A percentile compares a stretch with the other conserved stretches of the same genome.
Evolutionary conservation across 2,329 filamentous ascomycete species (phyloP).

Genomic region (Colletotrichum cordylinicola): DNA sequence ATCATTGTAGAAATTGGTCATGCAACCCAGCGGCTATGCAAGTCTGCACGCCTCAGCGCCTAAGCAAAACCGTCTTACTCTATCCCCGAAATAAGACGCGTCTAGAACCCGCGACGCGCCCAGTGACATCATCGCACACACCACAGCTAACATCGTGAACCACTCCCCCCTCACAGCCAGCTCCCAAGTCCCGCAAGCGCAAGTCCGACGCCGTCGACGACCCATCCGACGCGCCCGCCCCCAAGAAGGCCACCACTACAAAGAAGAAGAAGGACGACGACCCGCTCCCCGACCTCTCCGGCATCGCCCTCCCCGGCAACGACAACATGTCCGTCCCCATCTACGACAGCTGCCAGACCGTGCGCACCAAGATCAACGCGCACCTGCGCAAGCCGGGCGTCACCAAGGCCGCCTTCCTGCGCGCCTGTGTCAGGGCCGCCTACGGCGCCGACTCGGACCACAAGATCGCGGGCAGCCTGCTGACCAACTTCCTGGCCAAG

Average conservation of each 20-base stretch:
- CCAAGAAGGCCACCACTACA: not conserved
- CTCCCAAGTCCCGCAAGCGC: constrained; percentile 9
- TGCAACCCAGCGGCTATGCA: not conserved
- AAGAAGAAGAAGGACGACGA: not conserved
- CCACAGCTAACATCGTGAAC: not conserved
- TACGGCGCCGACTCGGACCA: constrained; percentile 34
- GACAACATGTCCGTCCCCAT: constrained; percentile 49
- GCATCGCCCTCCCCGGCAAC: constrained; percentile 52
- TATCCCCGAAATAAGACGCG: not conserved
- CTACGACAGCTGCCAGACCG: constrained; percentile 63
- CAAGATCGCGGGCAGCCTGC: constrained; percentile 47
- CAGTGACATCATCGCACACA: not conserved
- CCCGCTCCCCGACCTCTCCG: constrained; percentile 32
- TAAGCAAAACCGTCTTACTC: not conserved
- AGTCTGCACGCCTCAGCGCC: not conserved
- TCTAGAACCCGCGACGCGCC: not conserved
- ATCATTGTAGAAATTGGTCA: not conserved
- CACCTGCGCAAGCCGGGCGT: constrained; percentile 51
- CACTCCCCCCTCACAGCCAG: not conserved
- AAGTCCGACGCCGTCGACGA: constrained; percentile 14
- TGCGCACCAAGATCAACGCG: constrained; percentile 61
- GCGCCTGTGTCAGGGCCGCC: constrained; percentile 48
- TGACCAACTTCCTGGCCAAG: constrained; percentile 55
- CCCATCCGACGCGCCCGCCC: not conserved
- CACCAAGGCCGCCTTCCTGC: constrained; percentile 57